Base-by-base conservation (phyloP, 148 eudicot species). In the Nepenthes mirabilis region DNA sequence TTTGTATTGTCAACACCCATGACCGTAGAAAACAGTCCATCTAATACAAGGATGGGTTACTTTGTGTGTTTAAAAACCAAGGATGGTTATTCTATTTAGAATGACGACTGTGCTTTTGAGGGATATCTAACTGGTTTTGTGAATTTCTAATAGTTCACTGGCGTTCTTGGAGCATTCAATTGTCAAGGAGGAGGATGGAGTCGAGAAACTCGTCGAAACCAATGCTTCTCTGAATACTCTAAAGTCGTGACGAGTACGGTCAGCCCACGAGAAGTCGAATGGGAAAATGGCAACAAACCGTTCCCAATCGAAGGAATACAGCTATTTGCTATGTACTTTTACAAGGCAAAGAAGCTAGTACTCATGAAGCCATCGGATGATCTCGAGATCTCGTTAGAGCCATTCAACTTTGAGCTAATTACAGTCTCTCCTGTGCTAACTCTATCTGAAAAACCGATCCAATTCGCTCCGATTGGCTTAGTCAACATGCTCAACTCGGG, bases 171-270 rank as follows among this genome's bases (percentile, higher is more conserved):
- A 54, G 94, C 84, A 5, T 91, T 91, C 72, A 91, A 91, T 37
- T 91, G 97, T 69, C 96, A 91, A 70, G 96, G 97, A 7, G 97
- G 97, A 55, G 97, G 97, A 55, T 91, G 97, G 97, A 55, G 66
- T 57, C 82, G 82, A 0, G 88, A 88, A 55, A 35, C 69, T 43
- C 72, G 97, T 45, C 75, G 75, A 48, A 91, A 80, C 63, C 73
- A 78, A 40, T 75, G 93, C 67, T 66, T 56, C 60, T 81, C 97
- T 1, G 84, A 85, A 61, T 80, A 65, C 71, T 85, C 97, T 1
- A 77, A 80, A 45, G 40, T 40, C 1, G 72, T 87, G 50, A 74
- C 77, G 10, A 65, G 84, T 43, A 61, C 5, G 33, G 60, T 74
- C 14, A 47, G 81, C 32, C 88, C 97, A 5, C 70, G 61, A n/a